These are phyloP conservation scores for Aureobasidium zeae DNA, from an alignment of 2,329 filamentous ascomycete species.

Conservation along the genomic window DNA sequence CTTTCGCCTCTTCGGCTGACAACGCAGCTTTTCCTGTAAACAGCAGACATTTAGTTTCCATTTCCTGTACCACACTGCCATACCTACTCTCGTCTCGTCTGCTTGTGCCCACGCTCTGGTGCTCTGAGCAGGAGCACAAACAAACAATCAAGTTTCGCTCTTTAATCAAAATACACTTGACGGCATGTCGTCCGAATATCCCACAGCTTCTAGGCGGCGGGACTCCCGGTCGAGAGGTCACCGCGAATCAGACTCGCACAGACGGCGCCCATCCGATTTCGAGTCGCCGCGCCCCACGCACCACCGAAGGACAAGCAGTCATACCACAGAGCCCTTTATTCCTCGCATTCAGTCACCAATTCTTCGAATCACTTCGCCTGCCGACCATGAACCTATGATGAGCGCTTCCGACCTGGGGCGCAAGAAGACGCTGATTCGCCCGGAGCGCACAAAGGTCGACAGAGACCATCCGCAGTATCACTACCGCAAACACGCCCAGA, in stretches of 20 bases:
- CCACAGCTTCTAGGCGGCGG: constrained; percentile 9
- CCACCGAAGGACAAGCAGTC: constrained; percentile 21
- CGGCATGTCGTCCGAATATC: constrained; percentile 9
- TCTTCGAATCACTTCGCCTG: constrained; percentile 18
- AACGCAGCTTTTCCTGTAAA: too few species aligned
- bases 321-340: constrained; percentile 21
- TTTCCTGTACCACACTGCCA: too few species aligned
- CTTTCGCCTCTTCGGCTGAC: too few species aligned
- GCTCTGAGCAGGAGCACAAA: too few species aligned
- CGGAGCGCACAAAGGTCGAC: constrained; percentile 78
- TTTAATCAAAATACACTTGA: too few species aligned
- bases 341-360: constrained; percentile 5
- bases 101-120: neutral
- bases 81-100: too few species aligned
- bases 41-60: too few species aligned
- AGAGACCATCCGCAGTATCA: constrained; percentile 88
- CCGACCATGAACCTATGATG: constrained; percentile 44
- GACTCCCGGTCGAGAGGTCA: constrained; percentile 10
- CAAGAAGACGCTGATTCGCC: constrained; percentile 81
- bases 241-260: constrained; percentile 51
- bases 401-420: constrained; percentile 45
- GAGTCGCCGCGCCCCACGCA: constrained; percentile 50
- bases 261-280: constrained; percentile 56
- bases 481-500: constrained; percentile 87
- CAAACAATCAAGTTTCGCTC: too few species aligned